phyloP scores from a whole-genome alignment of 2,329 filamentous ascomycete species.

The Venturia carpophila region DNA sequence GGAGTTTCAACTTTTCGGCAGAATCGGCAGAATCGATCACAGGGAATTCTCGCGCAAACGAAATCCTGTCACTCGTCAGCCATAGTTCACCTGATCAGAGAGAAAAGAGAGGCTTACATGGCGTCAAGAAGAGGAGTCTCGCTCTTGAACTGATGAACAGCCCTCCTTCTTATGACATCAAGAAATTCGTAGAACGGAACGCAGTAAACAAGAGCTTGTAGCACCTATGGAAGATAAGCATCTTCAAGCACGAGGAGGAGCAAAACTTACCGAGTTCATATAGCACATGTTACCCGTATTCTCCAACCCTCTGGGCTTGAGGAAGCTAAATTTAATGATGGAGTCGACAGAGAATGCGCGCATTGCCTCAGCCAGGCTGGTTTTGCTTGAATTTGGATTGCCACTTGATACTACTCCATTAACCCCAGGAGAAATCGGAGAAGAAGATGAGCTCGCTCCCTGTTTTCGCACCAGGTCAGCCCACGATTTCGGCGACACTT shows the following conservation, averaged over 20 bases:
- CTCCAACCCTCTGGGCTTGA: constrained; percentile 86
- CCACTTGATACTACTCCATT: constrained; percentile 31
- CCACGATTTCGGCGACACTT: constrained; percentile 50
- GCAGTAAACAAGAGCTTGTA: constrained; percentile 93
- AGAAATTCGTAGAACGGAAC: constrained; percentile 91
- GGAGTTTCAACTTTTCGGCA: constrained; percentile 62
- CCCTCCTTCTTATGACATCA: constrained; percentile 75
- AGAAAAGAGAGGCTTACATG: constrained; percentile 53
- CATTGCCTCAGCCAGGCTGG: constrained; percentile 69
- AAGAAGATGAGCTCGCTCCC: constrained; percentile 34
- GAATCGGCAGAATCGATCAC: constrained; percentile 72
- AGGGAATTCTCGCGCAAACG: constrained; percentile 91
- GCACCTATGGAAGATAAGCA: constrained; percentile 54
- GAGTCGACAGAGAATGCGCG: constrained; percentile 61
- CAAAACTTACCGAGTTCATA: constrained; percentile 88
- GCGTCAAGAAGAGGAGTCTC: constrained; percentile 90
- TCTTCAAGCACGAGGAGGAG: not conserved
- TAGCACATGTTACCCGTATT: constrained; percentile 99
- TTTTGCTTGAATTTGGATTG: constrained; percentile 42
- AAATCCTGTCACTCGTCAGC: constrained; percentile 54
- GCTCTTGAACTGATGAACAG: constrained; percentile 86
- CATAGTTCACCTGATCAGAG: constrained; percentile 19
- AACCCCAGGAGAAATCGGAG: constrained; percentile 16
- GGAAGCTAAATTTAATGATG: constrained; percentile 63
- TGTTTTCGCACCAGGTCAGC: constrained; percentile 54